Conservation (phyloP, 345 rosid genomes). For the Noccaea caerulescens region DNA sequence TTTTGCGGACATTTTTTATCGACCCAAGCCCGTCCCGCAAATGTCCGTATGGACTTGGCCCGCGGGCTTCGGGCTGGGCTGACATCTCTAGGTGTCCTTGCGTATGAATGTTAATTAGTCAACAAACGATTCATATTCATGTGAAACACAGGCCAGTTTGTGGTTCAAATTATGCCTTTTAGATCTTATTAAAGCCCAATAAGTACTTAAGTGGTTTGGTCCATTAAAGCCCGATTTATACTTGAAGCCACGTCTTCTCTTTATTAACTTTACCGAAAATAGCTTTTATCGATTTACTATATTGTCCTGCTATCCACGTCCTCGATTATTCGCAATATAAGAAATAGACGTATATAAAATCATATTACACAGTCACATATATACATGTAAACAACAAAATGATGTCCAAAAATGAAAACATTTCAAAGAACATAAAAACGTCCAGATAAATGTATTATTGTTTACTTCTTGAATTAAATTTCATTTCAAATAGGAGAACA, state of each 20-base stretch:
- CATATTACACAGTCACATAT: background rate
- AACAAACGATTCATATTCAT: conserved; percentile 4
- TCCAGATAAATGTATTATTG: background rate
- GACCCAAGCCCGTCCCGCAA: too few species aligned
- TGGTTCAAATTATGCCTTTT: conserved; percentile 7
- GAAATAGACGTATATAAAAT: background rate
- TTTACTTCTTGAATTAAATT: too few species aligned
- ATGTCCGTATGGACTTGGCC: too few species aligned
- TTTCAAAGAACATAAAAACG: background rate
- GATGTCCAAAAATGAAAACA: background rate
- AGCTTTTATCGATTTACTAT: background rate
- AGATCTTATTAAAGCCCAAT: conserved; percentile 22
- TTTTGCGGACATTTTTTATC: too few species aligned
- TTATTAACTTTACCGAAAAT: conserved; percentile 19
- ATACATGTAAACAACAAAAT: background rate
- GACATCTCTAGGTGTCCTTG: conserved; percentile 1
- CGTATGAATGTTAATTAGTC: background rate
- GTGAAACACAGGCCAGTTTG: conserved; percentile 14
- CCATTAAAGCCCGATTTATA: background rate
- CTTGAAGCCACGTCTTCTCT: conserved; percentile 38
- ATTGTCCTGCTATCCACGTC: background rate
- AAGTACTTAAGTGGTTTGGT: background rate
- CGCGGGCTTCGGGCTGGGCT: too few species aligned
- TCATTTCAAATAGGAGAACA: conserved; percentile 16
- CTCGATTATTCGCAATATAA: background rate